Conservation (phyloP, 129 eudicot genomes). For the Flaveria robusta region DNA sequence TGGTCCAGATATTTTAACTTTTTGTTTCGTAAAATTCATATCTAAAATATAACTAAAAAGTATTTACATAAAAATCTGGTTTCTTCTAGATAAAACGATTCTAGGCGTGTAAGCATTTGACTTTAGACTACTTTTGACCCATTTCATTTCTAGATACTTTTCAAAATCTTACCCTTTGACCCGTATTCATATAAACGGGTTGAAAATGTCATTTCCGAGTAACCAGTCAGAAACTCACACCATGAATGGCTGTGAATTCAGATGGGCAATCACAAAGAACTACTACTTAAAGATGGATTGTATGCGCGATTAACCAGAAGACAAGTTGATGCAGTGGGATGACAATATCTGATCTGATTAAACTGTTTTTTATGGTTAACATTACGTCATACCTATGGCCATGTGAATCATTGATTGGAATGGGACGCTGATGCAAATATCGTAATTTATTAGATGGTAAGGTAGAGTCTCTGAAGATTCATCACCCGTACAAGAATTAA, state of each 20-base stretch:
- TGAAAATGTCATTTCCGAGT: not conserved
- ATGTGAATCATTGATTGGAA: slow-evolving; percentile 16
- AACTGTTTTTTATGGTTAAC: not conserved
- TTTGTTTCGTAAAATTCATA: not conserved
- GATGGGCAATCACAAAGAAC: slow-evolving; percentile 91
- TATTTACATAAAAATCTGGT: not conserved
- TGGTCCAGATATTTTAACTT: not conserved
- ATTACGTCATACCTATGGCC: not conserved
- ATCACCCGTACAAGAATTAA: not conserved
- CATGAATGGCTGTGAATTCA: slow-evolving; percentile 36
- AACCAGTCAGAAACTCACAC: slow-evolving; percentile 7
- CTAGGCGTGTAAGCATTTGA: not conserved
- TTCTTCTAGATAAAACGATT: not conserved
- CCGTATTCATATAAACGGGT: not conserved
- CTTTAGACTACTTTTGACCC: not conserved
- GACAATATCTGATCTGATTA: slow-evolving; percentile 21
- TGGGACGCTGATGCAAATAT: slow-evolving; percentile 10
- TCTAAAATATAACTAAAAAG: not conserved
- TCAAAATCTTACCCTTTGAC: not conserved
- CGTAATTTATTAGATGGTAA: not conserved
- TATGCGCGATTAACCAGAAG: slow-evolving; percentile 79
- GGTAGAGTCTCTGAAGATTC: not conserved
- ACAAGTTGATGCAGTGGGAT: slow-evolving; percentile 84
- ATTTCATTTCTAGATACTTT: not conserved
- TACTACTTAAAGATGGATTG: slow-evolving; percentile 72